Evolutionary conservation across 371 early-diverging fungal genomes (phyloP), one percentile per base, ranked within the genome.

Genomic region (Mucor plumbeus): DNA sequence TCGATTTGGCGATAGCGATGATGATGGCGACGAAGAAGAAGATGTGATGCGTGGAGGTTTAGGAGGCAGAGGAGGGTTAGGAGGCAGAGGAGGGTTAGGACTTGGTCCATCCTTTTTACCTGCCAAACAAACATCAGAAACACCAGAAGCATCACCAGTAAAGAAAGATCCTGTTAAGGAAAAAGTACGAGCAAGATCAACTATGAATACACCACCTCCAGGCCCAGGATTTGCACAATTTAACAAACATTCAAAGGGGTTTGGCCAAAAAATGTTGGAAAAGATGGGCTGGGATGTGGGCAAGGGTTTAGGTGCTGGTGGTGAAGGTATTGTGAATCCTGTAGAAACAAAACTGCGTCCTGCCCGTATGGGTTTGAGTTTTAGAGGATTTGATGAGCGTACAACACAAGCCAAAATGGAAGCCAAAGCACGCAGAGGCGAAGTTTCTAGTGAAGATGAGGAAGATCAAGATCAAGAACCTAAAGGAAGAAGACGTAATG

Each of bases 331-430:
- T 34, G 85, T 92, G 15, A 89, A 94, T 48, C 97, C 97, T 4
- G 89, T 98, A 33, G 92, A 96, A 55, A 92, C 91, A 5, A 93
- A 92, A 67, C 67, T 87, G 40, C 91, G 97, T 35, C 97, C 96
- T 7, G 76, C 76, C 10, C 82, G 89, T 55, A 90, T 90, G 87
- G 97, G 97, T 64, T 85, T 98, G 35, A 91, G 90, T 36, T 89
- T 85, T 77, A 76, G 84, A 17, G 91, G 90, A 7, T 91, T 93
- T 68, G 88, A 90, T 68, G 93, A 93, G 70, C 81, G 80, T 67
- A 87, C 87, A 13, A 80, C 77, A 5, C 84, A 87, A 61, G 77
- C 78, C 33, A 84, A 85, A 55, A 73, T 78, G 38, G 86, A 87
- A 19, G 85, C 72, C 7, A 80, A 79, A 53, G 36, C 64, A 44